Evolutionary conservation across 495 filamentous ascomycete genomes (phyloP), one percentile per base, ranked within the genome.

Genomic region (Penicillium ochrochloron): DNA sequence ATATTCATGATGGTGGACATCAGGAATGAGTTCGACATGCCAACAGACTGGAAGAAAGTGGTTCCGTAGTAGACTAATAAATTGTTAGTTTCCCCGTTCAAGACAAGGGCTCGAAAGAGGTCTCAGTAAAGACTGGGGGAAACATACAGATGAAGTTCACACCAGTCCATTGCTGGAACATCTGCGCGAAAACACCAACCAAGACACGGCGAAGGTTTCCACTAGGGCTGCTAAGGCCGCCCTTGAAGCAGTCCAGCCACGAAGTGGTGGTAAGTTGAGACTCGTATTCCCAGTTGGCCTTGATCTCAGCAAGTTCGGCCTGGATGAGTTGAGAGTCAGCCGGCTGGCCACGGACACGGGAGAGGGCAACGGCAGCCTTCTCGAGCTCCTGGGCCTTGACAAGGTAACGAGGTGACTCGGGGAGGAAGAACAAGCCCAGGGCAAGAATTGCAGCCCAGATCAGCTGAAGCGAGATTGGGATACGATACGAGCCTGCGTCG

Each of bases 221-320:
- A 10, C 35, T 14, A 1, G 35, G 35, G 10, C 12, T 37, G 35
- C 35, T 37, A 27, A 51, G 27, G 48, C 48, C 48, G n/a, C 48
- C 48, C 48, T 51, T 51, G 21, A 51, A 51, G 48, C 48, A 51
- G 27, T 27, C 48, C 21, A 51, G 21, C 48, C 21, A 51, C 35
- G 7, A 37, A 11, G 35, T 37, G 12, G 1, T 12, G 35, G 35
- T 37, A 12, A 37, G 35, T 37, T 37, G 35, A 37, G 35, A 27
- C 27, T 51, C 48, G 27, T 51, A 51, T 29, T 51, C 48, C 21
- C 17, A 23, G 48, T 51, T 51, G 4, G 89, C 88, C 21, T 89
- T 78, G 63, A 92, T 88, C 71, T 92, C 89, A 23, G 87, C 85
- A 15, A 92, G 75, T 72, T 92, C 89, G 42, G 86, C 78, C 66